phyloP scores from a whole-genome alignment of 1,284 basidiomycete genomes.

The Schizophyllum amplum region DNA sequence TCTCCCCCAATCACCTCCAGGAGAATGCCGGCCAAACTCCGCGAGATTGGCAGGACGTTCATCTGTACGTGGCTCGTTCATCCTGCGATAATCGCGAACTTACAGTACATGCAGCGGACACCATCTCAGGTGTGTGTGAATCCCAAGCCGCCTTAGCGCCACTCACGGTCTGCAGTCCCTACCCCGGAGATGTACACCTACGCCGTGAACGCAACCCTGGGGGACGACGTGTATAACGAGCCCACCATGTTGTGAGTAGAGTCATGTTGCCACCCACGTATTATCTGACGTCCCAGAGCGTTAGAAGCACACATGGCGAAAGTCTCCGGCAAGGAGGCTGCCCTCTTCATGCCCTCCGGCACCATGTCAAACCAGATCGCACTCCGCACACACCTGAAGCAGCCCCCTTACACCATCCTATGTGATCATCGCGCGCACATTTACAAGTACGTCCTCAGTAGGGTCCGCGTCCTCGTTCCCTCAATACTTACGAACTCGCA shows the following conservation, averaged over 20 bases:
- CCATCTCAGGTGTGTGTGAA: constrained; percentile 53
- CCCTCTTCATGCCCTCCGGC: constrained; percentile 78
- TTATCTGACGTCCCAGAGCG: constrained; percentile 32
- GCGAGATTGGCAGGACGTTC: constrained; percentile 54
- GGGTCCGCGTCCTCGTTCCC: constrained; percentile 4
- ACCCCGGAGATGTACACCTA: constrained; percentile 72
- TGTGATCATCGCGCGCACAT: constrained; percentile 83
- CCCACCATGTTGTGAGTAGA: constrained; percentile 37
- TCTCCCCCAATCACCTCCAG: constrained; percentile 41
- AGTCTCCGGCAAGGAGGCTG: constrained; percentile 84
- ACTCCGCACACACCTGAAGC: constrained; percentile 80
- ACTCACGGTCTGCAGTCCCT: constrained; percentile 40
- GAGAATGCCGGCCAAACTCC: constrained; percentile 48
- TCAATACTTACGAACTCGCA: constrained; percentile 15
- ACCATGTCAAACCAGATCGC: constrained; percentile 91
- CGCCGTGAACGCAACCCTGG: constrained; percentile 57
- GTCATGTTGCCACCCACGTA: background rate
- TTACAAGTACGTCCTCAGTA: constrained; percentile 38
- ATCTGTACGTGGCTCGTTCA: constrained; percentile 43
- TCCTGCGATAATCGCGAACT: constrained; percentile 9
- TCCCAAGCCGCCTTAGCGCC: background rate
- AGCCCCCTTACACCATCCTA: constrained; percentile 85
- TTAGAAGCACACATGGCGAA: constrained; percentile 77
- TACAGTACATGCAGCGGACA: constrained; percentile 48
- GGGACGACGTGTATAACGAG: constrained; percentile 69